Conservation (phyloP, 331 rosid species). For the Spiraea crenata region DNA sequence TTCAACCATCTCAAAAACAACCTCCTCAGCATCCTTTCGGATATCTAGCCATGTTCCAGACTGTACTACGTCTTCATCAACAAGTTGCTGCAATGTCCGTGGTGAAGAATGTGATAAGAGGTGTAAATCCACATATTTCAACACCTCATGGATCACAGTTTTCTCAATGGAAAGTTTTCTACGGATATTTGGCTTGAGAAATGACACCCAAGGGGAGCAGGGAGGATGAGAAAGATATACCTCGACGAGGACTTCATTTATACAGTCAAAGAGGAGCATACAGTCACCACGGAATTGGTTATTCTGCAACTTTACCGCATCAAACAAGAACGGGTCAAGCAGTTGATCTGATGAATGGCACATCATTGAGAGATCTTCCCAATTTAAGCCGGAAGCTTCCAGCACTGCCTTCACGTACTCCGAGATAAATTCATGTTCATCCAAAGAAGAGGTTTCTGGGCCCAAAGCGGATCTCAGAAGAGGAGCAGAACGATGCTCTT, state of each 20-base stretch:
- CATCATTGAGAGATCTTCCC: slow-evolving; percentile 42
- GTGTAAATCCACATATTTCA: slow-evolving; percentile 34
- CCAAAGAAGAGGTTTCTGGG: slow-evolving; percentile 21
- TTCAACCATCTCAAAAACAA: slow-evolving; percentile 42
- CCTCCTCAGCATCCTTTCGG: slow-evolving; percentile 38
- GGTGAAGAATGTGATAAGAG: slow-evolving; percentile 31
- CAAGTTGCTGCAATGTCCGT: slow-evolving; percentile 36
- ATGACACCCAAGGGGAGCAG: slow-evolving; percentile 39
- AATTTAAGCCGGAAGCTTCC: slow-evolving; percentile 45
- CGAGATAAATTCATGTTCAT: slow-evolving; percentile 24
- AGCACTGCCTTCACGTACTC: slow-evolving; percentile 37
- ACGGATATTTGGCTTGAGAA: slow-evolving; percentile 20
- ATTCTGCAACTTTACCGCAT: slow-evolving; percentile 38
- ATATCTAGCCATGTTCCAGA: slow-evolving; percentile 53
- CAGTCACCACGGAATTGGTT: slow-evolving; percentile 32
- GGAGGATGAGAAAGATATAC: slow-evolving; percentile 34
- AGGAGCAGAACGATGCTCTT: slow-evolving; percentile 33
- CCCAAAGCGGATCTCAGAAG: slow-evolving; percentile 23
- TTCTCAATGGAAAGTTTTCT: slow-evolving; percentile 37
- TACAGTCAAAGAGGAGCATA: slow-evolving; percentile 43
- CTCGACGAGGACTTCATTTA: slow-evolving; percentile 49
- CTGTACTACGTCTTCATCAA: slow-evolving; percentile 43
- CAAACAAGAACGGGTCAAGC: slow-evolving; percentile 35
- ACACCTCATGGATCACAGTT: slow-evolving; percentile 42
- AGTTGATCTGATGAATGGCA: slow-evolving; percentile 35